Percentiles rank a stretch among this genome's conserved stretches.
These are phyloP conservation scores for Polytrichum commune DNA, from an alignment of 225 moss, liverwort and hornwort genomes.

Conservation along the genomic window DNA sequence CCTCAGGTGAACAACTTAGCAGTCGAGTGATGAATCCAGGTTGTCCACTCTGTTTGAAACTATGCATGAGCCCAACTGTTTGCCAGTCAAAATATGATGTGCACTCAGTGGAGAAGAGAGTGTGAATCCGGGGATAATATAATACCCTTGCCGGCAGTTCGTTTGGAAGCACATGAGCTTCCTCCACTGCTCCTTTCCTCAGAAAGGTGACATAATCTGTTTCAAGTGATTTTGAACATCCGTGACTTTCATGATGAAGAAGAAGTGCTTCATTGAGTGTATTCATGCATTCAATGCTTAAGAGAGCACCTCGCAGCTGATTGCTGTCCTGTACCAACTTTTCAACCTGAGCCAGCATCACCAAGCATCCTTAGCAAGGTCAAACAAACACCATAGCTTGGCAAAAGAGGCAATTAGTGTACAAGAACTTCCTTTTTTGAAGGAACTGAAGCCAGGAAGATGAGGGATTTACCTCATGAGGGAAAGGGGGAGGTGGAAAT, in stretches of 20 bases:
- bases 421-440: background rate
- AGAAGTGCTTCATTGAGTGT: constrained; percentile 91
- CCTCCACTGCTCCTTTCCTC: constrained; percentile 31
- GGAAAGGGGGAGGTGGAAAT: constrained; percentile 76
- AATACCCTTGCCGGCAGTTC: constrained; percentile 13
- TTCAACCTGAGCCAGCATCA: constrained; percentile 52
- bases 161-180: constrained; percentile 39
- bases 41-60: constrained; percentile 74
- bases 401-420: background rate
- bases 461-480: constrained; percentile 49
- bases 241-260: constrained; percentile 63
- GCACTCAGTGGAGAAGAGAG: constrained; percentile 87
- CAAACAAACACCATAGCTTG: background rate
- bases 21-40: constrained; percentile 83
- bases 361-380: constrained; percentile 7
- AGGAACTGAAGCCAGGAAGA: background rate
- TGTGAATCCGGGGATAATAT: constrained; percentile 75
- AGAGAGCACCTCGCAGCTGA: constrained; percentile 55
- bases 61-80: constrained; percentile 91
- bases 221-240: constrained; percentile 59
- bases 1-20: constrained; percentile 81
- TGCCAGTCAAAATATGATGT: constrained; percentile 91
- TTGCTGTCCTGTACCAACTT: constrained; percentile 36
- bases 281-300: constrained; percentile 92
- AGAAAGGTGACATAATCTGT: constrained; percentile 70